Percentiles rank a stretch among this genome's conserved stretches.
phyloP scores from a whole-genome alignment of 495 filamentous ascomycete species.

The Lophiotrema nucula region DNA sequence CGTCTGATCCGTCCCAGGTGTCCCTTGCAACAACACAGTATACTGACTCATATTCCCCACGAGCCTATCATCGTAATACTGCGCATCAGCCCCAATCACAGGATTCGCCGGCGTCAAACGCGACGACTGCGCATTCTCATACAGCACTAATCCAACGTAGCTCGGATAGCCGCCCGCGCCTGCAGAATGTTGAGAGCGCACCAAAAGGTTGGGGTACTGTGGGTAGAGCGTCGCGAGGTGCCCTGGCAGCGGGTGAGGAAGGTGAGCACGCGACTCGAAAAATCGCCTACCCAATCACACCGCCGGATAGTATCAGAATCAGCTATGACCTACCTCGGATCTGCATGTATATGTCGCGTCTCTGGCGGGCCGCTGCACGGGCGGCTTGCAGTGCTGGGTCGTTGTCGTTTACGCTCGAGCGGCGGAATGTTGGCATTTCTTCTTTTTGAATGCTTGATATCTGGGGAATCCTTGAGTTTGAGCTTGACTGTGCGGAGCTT shows the following conservation, averaged over 20 bases:
- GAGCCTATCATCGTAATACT: constrained; percentile 18
- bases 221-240: constrained; percentile 14
- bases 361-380: neutral
- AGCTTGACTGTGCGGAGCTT: neutral
- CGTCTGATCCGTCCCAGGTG: constrained; percentile 17
- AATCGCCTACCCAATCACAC: neutral
- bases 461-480: neutral
- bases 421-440: neutral
- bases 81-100: constrained; percentile 5
- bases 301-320: too few relatives aligned
- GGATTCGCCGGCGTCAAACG: constrained; percentile 7
- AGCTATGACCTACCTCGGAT: constrained; percentile 14
- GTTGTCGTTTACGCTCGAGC: neutral
- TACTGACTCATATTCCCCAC: neutral
- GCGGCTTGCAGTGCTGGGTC: neutral
- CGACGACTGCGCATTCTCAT: neutral
- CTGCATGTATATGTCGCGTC: constrained; percentile 10
- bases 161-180: constrained; percentile 2
- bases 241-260: neutral
- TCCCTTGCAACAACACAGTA: constrained; percentile 12
- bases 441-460: neutral
- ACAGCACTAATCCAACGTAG: constrained; percentile 11
- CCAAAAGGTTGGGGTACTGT: constrained; percentile 2
- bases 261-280: constrained; percentile 6
- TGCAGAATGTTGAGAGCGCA: constrained; percentile 13